These are phyloP conservation scores for Turritis glabra DNA, from an alignment of 345 rosid genomes.

Conservation along the genomic window DNA sequence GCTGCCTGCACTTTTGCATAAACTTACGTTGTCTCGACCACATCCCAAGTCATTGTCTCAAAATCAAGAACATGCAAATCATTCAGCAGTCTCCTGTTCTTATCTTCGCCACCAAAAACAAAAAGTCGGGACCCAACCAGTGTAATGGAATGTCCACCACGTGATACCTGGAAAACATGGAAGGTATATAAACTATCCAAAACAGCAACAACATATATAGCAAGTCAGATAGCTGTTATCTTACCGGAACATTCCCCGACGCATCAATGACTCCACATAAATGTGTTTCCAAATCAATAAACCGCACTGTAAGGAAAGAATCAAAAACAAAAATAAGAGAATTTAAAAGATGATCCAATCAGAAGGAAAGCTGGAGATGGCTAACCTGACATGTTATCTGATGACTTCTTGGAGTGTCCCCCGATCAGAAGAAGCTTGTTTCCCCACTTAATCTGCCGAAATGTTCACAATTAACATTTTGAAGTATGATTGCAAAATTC, in stretches of 20 bases:
- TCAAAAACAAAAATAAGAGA: conserved; percentile 29
- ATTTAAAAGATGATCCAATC: conserved; percentile 3
- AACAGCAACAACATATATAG: background rate
- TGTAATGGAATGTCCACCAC: conserved; percentile 92
- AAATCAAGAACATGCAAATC: conserved; percentile 78
- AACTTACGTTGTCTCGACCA: conserved; percentile 64
- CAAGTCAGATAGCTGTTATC: background rate
- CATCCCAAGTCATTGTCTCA: conserved; percentile 86
- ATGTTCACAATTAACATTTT: background rate
- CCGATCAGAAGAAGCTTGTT: conserved; percentile 78
- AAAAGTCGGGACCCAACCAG: conserved; percentile 72
- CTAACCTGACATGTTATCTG: conserved; percentile 69
- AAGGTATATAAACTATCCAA: conserved; percentile 6
- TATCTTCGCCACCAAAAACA: conserved; percentile 94
- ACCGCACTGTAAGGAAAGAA: conserved; percentile 59
- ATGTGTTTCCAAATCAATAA: conserved; percentile 68
- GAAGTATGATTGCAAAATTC: background rate
- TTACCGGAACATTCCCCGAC: conserved; percentile 82
- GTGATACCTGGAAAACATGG: conserved; percentile 63
- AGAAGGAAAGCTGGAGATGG: conserved; percentile 10
- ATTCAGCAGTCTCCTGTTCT: conserved; percentile 72
- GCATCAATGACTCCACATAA: conserved; percentile 61
- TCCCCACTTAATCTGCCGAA: conserved; percentile 78
- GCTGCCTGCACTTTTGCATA: conserved; percentile 10
- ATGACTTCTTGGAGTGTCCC: conserved; percentile 72